phyloP scores from a whole-genome alignment of 2,329 filamentous ascomycete species.

The Talaromyces rugulosus region DNA sequence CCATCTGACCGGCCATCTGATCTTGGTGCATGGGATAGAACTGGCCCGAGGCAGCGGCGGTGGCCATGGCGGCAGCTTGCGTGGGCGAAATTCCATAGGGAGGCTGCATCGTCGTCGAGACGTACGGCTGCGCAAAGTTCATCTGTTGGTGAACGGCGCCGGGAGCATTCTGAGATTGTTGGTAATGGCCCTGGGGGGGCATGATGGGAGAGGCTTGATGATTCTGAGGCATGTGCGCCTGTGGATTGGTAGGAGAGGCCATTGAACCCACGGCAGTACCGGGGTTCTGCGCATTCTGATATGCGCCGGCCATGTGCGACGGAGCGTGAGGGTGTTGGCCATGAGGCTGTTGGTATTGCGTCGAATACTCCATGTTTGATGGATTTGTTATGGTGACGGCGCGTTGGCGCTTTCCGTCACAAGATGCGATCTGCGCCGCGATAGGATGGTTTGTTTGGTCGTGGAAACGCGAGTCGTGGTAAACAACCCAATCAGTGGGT shows the following conservation, averaged over 20 bases:
- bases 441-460: not conserved
- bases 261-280: slow-evolving; percentile 50
- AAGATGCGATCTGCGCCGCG: slow-evolving; percentile 9
- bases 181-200: slow-evolving; percentile 68
- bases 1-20: slow-evolving; percentile 59
- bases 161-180: slow-evolving; percentile 58
- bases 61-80: slow-evolving; percentile 90
- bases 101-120: slow-evolving; percentile 67
- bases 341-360: slow-evolving; percentile 64
- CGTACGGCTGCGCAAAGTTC: slow-evolving; percentile 77
- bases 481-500: slow-evolving; percentile 13
- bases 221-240: slow-evolving; percentile 58
- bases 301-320: slow-evolving; percentile 56
- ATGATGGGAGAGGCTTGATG: slow-evolving; percentile 75
- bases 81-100: slow-evolving; percentile 75
- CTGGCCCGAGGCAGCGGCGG: slow-evolving; percentile 83
- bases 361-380: slow-evolving; percentile 64
- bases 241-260: slow-evolving; percentile 68
- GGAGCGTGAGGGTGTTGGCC: slow-evolving; percentile 59
- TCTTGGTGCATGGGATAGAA: slow-evolving; percentile 72
- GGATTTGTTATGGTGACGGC: slow-evolving; percentile 3
- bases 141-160: slow-evolving; percentile 63
- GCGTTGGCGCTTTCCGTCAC: slow-evolving; percentile 11
- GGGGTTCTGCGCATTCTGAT: slow-evolving; percentile 57
- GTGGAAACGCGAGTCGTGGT: slow-evolving; percentile 2